These are phyloP conservation scores for Plasmodium blacklocki DNA, from an alignment of 169 alveolate genomes.

Conservation along the genomic window DNA sequence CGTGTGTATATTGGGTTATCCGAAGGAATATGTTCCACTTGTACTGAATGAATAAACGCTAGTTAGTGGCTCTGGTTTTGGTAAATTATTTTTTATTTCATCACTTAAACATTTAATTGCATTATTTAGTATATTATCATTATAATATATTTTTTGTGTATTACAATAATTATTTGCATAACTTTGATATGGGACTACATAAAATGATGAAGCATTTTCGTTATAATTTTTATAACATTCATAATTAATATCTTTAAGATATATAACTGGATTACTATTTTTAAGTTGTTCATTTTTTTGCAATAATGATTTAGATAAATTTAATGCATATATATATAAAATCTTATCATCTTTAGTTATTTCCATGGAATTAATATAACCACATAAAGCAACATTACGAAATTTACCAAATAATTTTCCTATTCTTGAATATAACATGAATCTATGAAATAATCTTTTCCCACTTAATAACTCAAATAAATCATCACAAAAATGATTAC, in stretches of 20 bases:
- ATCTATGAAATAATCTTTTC: slow-evolving; percentile 59
- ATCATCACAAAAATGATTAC: slow-evolving; percentile 76
- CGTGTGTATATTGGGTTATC: background rate
- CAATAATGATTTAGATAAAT: slow-evolving; percentile 53
- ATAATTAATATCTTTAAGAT: slow-evolving; percentile 13
- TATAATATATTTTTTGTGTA: slow-evolving; percentile 14
- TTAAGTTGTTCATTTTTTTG: slow-evolving; percentile 19
- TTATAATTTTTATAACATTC: background rate
- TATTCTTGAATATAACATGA: slow-evolving; percentile 71
- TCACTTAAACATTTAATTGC: slow-evolving; percentile 17
- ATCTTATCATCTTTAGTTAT: slow-evolving; percentile 26
- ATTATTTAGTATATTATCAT: background rate
- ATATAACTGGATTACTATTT: background rate
- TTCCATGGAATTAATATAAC: slow-evolving; percentile 56
- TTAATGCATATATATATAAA: slow-evolving; percentile 41
- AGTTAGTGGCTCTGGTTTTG: slow-evolving; percentile 4
- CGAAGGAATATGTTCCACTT: slow-evolving; percentile 14
- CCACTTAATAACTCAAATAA: slow-evolving; percentile 69
- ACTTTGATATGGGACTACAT: slow-evolving; percentile 16
- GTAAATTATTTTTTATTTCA: slow-evolving; percentile 10
- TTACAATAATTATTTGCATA: slow-evolving; percentile 14
- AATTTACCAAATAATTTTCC: slow-evolving; percentile 54
- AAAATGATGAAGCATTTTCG: background rate
- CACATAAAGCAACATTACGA: slow-evolving; percentile 56
- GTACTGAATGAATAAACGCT: slow-evolving; percentile 48